A percentile compares a stretch with the other conserved stretches of the same genome.
phyloP scores from a whole-genome alignment of 768 basidiomycete genomes.

The Suillus spraguei region DNA sequence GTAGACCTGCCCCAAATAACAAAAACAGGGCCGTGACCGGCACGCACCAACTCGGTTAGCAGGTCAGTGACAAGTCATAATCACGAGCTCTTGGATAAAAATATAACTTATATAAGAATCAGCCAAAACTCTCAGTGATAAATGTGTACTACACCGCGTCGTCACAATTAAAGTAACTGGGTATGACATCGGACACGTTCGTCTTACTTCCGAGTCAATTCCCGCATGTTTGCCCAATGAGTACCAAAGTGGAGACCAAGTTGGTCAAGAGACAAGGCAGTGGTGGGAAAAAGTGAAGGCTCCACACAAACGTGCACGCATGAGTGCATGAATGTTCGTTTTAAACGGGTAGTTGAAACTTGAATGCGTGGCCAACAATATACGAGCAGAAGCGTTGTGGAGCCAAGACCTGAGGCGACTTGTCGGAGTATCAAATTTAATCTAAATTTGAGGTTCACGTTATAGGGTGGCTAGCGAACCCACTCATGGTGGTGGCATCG shows the following conservation, averaged over 20 bases:
- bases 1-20: neutral
- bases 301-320: neutral
- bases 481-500: neutral
- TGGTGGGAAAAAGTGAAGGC: neutral
- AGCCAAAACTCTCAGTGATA: neutral
- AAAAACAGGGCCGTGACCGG: neutral
- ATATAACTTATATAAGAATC: neutral
- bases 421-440: neutral
- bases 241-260: neutral
- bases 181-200: neutral
- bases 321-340: neutral
- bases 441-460: neutral
- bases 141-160: neutral
- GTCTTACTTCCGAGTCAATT: neutral
- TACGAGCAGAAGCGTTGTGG: neutral
- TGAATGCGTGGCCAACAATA: neutral
- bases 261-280: neutral
- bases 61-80: neutral
- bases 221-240: neutral
- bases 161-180: neutral
- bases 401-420: neutral
- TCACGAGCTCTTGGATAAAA: neutral
- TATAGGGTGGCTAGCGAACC: too few relatives aligned
- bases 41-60: neutral
- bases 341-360: neutral